These are phyloP conservation scores for Schizopora paradoxa DNA, from an alignment of 1,284 basidiomycete genomes.

Conservation along the genomic window DNA sequence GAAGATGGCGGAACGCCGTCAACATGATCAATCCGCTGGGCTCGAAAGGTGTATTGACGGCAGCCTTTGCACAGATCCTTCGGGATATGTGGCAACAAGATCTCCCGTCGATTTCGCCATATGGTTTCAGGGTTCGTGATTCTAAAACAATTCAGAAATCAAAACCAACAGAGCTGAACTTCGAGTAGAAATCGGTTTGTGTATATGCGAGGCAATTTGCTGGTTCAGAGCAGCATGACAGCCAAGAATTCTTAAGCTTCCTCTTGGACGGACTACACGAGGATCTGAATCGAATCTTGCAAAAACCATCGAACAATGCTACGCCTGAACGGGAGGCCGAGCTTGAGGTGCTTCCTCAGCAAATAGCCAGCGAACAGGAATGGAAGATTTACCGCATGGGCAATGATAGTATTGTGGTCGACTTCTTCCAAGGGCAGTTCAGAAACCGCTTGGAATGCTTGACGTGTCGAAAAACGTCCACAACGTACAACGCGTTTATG, in stretches of 20 bases:
- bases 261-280: slow-evolving; percentile 95
- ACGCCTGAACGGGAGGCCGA: slow-evolving; percentile 87
- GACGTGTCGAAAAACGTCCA: slow-evolving; percentile 93
- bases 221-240: slow-evolving; percentile 94
- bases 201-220: slow-evolving; percentile 83
- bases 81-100: slow-evolving; percentile 88
- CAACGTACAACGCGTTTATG: slow-evolving; percentile 97
- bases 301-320: slow-evolving; percentile 66
- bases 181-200: slow-evolving; percentile 72
- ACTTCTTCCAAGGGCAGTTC: slow-evolving; percentile 98
- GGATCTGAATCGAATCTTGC: slow-evolving; percentile 86
- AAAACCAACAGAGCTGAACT: not conserved
- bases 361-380: slow-evolving; percentile 89
- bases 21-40: slow-evolving; percentile 87
- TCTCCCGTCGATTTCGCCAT: slow-evolving; percentile 78
- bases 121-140: slow-evolving; percentile 75
- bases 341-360: slow-evolving; percentile 80
- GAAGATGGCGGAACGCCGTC: slow-evolving; percentile 82
- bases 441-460: slow-evolving; percentile 86
- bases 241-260: slow-evolving; percentile 95
- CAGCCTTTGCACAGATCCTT: slow-evolving; percentile 80
- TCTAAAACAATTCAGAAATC: not conserved
- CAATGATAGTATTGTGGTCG: slow-evolving; percentile 93
- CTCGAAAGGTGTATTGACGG: slow-evolving; percentile 81
- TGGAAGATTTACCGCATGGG: slow-evolving; percentile 89